Evolutionary conservation across 805 yeast genomes (phyloP).

Genomic region (Candida manassasensis): DNA sequence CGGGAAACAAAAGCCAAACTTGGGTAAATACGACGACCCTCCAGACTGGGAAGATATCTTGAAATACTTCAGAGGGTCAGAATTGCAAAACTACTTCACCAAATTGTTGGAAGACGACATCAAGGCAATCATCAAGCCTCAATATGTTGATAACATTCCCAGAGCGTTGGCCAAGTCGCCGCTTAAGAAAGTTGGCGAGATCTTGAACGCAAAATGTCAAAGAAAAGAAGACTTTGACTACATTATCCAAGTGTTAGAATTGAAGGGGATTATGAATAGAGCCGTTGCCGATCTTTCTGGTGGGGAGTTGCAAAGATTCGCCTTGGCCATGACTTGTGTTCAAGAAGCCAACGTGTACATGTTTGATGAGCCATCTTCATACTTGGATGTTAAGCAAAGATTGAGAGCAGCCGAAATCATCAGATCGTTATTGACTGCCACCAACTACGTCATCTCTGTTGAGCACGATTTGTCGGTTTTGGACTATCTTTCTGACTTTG

Average conservation of each 20-base stretch:
- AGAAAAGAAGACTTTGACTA: slow-evolving; percentile 63
- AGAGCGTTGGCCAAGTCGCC: slow-evolving; percentile 89
- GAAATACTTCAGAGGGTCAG: slow-evolving; percentile 91
- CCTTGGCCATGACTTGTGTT: slow-evolving; percentile 95
- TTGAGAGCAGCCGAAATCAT: slow-evolving; percentile 94
- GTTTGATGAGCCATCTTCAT: slow-evolving; percentile 99
- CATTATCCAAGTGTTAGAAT: slow-evolving; percentile 67
- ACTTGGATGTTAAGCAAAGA: slow-evolving; percentile 97
- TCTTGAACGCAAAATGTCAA: slow-evolving; percentile 72
- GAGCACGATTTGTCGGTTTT: slow-evolving; percentile 98
- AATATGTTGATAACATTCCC: slow-evolving; percentile 96
- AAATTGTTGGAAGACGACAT: slow-evolving; percentile 90
- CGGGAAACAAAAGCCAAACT: slow-evolving; percentile 95
- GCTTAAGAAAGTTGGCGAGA: slow-evolving; percentile 77
- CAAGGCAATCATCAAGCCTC: slow-evolving; percentile 97
- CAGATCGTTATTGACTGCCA: slow-evolving; percentile 73
- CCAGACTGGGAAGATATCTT: slow-evolving; percentile 97
- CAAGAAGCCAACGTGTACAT: slow-evolving; percentile 94
- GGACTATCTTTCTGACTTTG: slow-evolving; percentile 94
- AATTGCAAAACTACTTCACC: slow-evolving; percentile 92
- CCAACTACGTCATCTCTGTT: slow-evolving; percentile 88
- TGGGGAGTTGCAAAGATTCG: slow-evolving; percentile 98
- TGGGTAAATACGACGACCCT: slow-evolving; percentile 91
- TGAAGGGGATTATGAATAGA: slow-evolving; percentile 72
- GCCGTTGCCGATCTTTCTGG: slow-evolving; percentile 90